Evolutionary conservation across 2,329 filamentous ascomycete species (phyloP).

Genomic region (Cladosporium sp.): DNA sequence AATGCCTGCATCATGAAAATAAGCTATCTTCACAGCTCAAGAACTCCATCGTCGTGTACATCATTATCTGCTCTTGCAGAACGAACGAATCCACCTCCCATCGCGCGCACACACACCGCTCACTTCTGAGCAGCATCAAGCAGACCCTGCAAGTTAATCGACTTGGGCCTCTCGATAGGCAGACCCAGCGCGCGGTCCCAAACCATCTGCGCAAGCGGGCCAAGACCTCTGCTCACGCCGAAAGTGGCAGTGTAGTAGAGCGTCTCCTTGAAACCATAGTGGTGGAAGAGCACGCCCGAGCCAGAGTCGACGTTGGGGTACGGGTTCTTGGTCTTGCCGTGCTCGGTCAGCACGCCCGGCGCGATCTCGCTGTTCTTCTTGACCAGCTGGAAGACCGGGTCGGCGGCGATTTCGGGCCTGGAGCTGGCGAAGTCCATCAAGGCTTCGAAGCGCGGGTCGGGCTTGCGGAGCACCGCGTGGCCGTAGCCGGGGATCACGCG

Average conservation of each 20-base stretch:
- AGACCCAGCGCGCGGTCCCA: slow-evolving; percentile 93
- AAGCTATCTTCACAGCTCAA: no score
- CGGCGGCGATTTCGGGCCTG: slow-evolving; percentile 75
- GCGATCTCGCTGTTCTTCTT: slow-evolving; percentile 90
- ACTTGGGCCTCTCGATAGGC: slow-evolving; percentile 97
- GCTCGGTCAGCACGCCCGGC: slow-evolving; percentile 82
- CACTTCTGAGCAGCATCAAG: slow-evolving; percentile 52
- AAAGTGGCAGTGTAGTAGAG: slow-evolving; percentile 82
- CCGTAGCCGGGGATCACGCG: slow-evolving; percentile 94
- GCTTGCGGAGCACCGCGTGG: slow-evolving; percentile 92
- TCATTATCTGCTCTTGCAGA: neutral
- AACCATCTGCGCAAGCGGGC: slow-evolving; percentile 87
- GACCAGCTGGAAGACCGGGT: slow-evolving; percentile 91
- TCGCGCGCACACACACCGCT: neutral
- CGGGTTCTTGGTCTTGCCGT: slow-evolving; percentile 68
- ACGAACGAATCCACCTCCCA: neutral
- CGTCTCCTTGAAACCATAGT: slow-evolving; percentile 96
- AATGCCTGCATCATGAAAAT: no score
- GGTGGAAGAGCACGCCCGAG: slow-evolving; percentile 92
- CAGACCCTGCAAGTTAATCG: slow-evolving; percentile 85
- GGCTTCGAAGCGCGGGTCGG: slow-evolving; percentile 92
- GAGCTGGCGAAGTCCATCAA: slow-evolving; percentile 91
- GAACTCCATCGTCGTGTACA: neutral
- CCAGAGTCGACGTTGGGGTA: slow-evolving; percentile 95
- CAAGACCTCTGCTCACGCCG: slow-evolving; percentile 67